phyloP scores from a whole-genome alignment of 2,329 filamentous ascomycete genomes.

The Penicillium sp. region DNA sequence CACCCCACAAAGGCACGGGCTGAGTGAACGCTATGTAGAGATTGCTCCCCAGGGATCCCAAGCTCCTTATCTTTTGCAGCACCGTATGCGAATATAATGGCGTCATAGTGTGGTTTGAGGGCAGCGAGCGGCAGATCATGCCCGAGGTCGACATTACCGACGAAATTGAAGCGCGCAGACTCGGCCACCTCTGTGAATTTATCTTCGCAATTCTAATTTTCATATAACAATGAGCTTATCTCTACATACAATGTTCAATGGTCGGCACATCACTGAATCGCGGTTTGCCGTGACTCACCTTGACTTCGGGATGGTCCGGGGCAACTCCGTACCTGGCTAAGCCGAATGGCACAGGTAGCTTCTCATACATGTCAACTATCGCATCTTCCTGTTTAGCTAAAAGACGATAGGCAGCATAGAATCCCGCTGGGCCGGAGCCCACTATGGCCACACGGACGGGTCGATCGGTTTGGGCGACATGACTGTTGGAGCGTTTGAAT shows the following conservation, averaged over 20 bases:
- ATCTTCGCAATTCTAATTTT: conserved; percentile 79
- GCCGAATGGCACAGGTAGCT: conserved; percentile 86
- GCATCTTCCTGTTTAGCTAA: conserved; percentile 71
- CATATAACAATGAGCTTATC: not conserved
- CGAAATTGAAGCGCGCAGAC: conserved; percentile 79
- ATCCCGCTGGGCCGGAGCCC: conserved; percentile 91
- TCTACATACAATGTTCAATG: not conserved
- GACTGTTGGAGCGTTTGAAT: conserved; percentile 29
- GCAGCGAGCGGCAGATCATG: conserved; percentile 62
- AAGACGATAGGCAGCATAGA: conserved; percentile 86
- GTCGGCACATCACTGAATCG: not conserved
- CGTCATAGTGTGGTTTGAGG: conserved; percentile 82
- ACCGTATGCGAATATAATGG: conserved; percentile 88
- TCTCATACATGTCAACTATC: conserved; percentile 92
- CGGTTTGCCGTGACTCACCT: conserved; percentile 54
- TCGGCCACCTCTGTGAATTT: conserved; percentile 86
- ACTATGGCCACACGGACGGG: conserved; percentile 80
- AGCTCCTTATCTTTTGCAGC: conserved; percentile 79
- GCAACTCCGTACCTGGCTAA: conserved; percentile 92
- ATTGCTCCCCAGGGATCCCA: conserved; percentile 71
- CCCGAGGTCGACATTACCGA: conserved; percentile 85
- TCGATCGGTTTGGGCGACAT: conserved; percentile 36
- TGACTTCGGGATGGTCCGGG: conserved; percentile 98
- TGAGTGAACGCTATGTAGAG: conserved; percentile 70
- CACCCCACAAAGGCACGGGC: conserved; percentile 93